Percentiles rank a stretch among this genome's conserved stretches.
phyloP scores from a whole-genome alignment of 140 eudicot species.

The Cichorium intybus region DNA sequence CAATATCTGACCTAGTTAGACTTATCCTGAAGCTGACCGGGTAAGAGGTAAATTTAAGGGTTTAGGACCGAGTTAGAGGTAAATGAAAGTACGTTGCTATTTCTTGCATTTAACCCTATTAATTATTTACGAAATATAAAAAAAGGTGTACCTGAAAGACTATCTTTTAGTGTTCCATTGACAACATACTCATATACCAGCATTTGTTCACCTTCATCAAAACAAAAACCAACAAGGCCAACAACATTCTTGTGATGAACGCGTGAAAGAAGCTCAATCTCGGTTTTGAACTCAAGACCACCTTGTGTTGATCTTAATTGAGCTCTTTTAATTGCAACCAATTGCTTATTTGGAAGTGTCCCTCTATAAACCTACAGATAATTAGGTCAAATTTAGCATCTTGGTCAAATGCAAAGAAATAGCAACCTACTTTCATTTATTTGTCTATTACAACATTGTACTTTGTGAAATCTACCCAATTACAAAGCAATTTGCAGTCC shows the following conservation, averaged over 20 bases:
- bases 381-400: slow-evolving; percentile 8
- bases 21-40: too few species aligned
- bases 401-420: background rate
- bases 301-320: slow-evolving; percentile 64
- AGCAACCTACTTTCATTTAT: background rate
- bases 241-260: slow-evolving; percentile 88
- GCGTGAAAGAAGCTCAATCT: slow-evolving; percentile 82
- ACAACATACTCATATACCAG: slow-evolving; percentile 62
- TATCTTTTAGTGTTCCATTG: slow-evolving; percentile 61
- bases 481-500: background rate
- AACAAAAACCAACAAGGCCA: slow-evolving; percentile 71
- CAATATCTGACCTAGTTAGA: too few species aligned
- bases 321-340: slow-evolving; percentile 79
- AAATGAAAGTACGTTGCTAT: background rate
- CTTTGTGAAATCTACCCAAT: background rate
- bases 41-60: too few species aligned
- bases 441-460: background rate
- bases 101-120: background rate
- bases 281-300: slow-evolving; percentile 65
- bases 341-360: slow-evolving; percentile 55
- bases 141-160: slow-evolving; percentile 50
- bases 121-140: background rate
- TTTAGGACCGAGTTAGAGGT: too few species aligned
- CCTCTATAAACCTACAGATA: slow-evolving; percentile 70
- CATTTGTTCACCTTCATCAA: slow-evolving; percentile 66